Percentiles rank a stretch among this genome's conserved stretches.
phyloP scores from a whole-genome alignment of 352 stramenopile genomes.

The Blastocystis sp. region DNA sequence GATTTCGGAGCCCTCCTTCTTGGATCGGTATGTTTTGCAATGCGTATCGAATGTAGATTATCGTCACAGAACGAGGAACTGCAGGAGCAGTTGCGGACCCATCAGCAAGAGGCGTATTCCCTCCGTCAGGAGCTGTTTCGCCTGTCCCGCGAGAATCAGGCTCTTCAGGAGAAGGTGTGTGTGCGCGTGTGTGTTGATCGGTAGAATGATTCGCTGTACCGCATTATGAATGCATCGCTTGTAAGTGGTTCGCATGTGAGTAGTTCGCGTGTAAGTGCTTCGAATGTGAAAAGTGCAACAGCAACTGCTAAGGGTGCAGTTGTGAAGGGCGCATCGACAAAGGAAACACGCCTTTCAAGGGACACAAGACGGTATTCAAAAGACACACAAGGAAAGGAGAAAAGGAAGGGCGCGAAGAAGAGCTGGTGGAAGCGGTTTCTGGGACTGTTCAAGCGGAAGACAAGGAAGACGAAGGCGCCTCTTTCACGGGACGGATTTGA shows the following conservation, averaged over 20 bases:
- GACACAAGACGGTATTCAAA: not conserved
- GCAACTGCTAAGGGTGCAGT: not conserved
- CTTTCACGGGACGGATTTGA: not conserved
- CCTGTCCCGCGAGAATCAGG: not conserved
- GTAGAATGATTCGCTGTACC: not conserved
- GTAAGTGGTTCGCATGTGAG: not conserved
- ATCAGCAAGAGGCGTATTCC: constrained; percentile 15
- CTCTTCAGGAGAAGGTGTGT: not conserved
- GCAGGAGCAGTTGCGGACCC: not conserved
- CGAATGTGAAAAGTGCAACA: too few relatives aligned
- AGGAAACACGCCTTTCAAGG: not conserved
- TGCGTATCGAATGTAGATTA: not conserved
- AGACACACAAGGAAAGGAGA: not conserved
- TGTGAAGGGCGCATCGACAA: not conserved
- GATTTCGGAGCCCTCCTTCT: not conserved
- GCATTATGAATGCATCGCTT: not conserved
- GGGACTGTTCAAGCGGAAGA: constrained; percentile 7
- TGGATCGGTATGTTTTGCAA: not conserved
- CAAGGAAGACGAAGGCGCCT: not conserved
- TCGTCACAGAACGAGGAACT: not conserved
- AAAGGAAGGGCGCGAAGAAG: not conserved
- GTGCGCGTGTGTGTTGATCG: not conserved
- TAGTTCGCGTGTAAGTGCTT: not conserved
- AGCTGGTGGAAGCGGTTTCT: constrained; percentile 31
- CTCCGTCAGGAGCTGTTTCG: constrained; percentile 46